Conservation (phyloP, 228 moss, liverwort and hornwort genomes). For the Sphagnum fallax region DNA sequence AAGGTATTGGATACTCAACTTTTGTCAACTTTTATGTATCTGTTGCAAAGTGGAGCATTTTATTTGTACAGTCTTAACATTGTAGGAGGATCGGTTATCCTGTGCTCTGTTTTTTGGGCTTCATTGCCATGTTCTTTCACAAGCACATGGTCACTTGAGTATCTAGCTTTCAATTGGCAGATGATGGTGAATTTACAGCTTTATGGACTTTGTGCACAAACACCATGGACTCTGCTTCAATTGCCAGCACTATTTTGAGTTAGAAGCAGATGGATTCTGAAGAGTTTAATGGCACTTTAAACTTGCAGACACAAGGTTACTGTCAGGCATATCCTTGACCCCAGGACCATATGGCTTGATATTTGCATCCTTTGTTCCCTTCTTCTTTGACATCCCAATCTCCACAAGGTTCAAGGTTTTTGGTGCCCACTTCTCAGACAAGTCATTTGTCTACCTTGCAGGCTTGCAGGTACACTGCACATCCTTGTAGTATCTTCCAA, state of each 20-base stretch:
- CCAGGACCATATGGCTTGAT: constrained; percentile 93
- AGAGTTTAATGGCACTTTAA: too few species aligned
- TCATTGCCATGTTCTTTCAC: not conserved
- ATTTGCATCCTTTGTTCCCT: constrained; percentile 91
- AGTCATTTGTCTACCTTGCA: constrained; percentile 91
- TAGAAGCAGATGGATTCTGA: too few species aligned
- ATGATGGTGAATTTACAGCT: too few species aligned
- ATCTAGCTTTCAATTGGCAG: too few species aligned
- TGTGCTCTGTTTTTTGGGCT: not conserved
- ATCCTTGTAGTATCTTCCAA: not conserved
- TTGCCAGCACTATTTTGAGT: too few species aligned
- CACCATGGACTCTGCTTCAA: too few species aligned
- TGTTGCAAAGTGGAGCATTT: not conserved
- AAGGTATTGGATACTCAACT: constrained; percentile 33
- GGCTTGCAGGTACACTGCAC: constrained; percentile 65
- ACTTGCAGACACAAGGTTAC: constrained; percentile 53
- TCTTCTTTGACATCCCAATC: constrained; percentile 94
- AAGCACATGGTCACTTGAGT: too few species aligned
- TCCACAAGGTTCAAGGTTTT: constrained; percentile 91
- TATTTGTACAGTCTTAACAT: not conserved
- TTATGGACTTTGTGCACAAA: too few species aligned
- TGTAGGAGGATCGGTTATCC: not conserved
- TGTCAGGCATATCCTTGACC: constrained; percentile 51
- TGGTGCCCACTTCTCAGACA: constrained; percentile 86
- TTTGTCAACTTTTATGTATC: too few species aligned